Conservation (phyloP, 805 yeast genomes). For the Danielia oregonensis region DNA sequence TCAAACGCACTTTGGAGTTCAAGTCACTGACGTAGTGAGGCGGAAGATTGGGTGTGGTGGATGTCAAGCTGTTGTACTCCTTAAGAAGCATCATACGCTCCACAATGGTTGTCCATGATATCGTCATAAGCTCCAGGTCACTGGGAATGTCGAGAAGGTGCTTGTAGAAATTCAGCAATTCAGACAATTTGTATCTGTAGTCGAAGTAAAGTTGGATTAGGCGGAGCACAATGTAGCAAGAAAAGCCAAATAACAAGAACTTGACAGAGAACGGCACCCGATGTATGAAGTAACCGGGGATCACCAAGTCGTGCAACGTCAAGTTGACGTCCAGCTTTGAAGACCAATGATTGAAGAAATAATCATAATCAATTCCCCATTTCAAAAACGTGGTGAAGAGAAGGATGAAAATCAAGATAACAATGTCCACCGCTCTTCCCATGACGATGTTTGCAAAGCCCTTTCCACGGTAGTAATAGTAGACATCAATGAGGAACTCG, state of each 20-base stretch:
- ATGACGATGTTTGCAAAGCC: slow-evolving; percentile 80
- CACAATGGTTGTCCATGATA: slow-evolving; percentile 88
- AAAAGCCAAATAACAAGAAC: slow-evolving; percentile 60
- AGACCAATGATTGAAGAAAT: slow-evolving; percentile 25
- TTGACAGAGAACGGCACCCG: slow-evolving; percentile 46
- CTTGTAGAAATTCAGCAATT: slow-evolving; percentile 72
- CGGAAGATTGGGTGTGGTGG: slow-evolving; percentile 26
- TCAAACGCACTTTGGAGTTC: slow-evolving; percentile 69
- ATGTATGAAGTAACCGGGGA: slow-evolving; percentile 43
- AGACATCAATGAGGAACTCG: slow-evolving; percentile 76
- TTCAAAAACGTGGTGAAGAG: slow-evolving; percentile 74
- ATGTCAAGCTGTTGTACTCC: slow-evolving; percentile 73
- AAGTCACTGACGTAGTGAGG: slow-evolving; percentile 44
- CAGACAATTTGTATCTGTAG: slow-evolving; percentile 57
- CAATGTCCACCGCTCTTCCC: slow-evolving; percentile 59
- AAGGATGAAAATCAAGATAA: slow-evolving; percentile 76
- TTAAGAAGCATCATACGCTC: slow-evolving; percentile 68
- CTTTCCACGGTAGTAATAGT: slow-evolving; percentile 78
- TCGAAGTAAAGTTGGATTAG: slow-evolving; percentile 56
- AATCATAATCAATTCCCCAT: slow-evolving; percentile 69
- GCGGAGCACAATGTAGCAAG: slow-evolving; percentile 49
- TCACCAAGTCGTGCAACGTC: slow-evolving; percentile 32
- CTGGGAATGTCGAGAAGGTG: slow-evolving; percentile 69
- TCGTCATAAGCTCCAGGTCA: slow-evolving; percentile 78
- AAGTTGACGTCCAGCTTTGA: slow-evolving; percentile 15